These are phyloP conservation scores for Lyophyllum semitale DNA, from an alignment of 768 basidiomycete species.

Conservation along the genomic window DNA sequence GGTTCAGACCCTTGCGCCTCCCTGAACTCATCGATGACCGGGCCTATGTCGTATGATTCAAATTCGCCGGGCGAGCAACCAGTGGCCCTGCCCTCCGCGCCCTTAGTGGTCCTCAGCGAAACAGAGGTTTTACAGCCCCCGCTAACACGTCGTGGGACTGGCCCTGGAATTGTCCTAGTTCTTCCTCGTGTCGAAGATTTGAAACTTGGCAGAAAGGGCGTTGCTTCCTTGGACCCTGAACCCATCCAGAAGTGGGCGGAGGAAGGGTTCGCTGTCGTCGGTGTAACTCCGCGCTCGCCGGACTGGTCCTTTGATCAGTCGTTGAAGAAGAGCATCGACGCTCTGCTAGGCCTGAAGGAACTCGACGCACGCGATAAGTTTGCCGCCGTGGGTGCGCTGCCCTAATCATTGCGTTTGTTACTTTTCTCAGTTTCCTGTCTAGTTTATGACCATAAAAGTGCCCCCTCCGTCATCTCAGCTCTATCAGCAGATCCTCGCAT, in stretches of 20 bases:
- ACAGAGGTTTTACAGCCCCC: slow-evolving; percentile 46
- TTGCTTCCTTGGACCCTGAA: slow-evolving; percentile 45
- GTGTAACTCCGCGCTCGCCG: slow-evolving; percentile 25
- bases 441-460: slow-evolving; percentile 36
- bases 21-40: neutral
- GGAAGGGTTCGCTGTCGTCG: slow-evolving; percentile 52
- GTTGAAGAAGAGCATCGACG: slow-evolving; percentile 35
- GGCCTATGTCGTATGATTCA: slow-evolving; percentile 34
- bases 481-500: slow-evolving; percentile 31
- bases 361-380: slow-evolving; percentile 46
- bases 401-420: neutral
- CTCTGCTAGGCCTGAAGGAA: slow-evolving; percentile 34
- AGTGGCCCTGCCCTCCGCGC: slow-evolving; percentile 44
- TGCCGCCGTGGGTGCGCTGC: slow-evolving; percentile 39
- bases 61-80: slow-evolving; percentile 39
- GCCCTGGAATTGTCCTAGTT: slow-evolving; percentile 48
- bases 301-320: slow-evolving; percentile 24
- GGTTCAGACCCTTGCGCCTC: neutral
- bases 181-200: slow-evolving; percentile 33
- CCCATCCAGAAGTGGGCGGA: slow-evolving; percentile 56
- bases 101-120: slow-evolving; percentile 28
- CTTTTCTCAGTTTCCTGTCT: neutral
- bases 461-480: slow-evolving; percentile 28
- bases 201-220: slow-evolving; percentile 17
- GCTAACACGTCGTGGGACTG: slow-evolving; percentile 47